Base-by-base conservation (phyloP, 768 basidiomycete species). In the Kwoniella botswanensis region DNA sequence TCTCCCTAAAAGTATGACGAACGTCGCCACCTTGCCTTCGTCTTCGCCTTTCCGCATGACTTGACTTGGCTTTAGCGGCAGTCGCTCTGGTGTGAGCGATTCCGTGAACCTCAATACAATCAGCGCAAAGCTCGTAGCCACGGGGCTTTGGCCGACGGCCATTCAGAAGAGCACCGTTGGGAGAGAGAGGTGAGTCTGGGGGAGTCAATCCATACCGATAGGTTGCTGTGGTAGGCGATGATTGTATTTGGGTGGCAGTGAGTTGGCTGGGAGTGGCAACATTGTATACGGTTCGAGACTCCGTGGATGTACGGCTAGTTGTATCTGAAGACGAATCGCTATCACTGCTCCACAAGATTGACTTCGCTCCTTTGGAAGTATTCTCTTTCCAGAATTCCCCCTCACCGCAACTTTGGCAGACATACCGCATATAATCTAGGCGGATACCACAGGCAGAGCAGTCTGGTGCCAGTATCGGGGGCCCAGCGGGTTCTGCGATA, bases 381-480 rank as follows among this genome's bases (percentile, higher is more conserved):
- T 75, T 68, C 18, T 76, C 77, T 65, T 71, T 65, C 80, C 82
- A 80, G 71, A 79, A 75, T 13, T 79, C 75, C 11, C 76, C 77
- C 64, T 92, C 91, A 10, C 93, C 93, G 76, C 94, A 96, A 24
- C 90, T 91, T 4, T 90, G 87, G 78, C 95, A 98, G 15, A 95
- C 90, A 82, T 98, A 97, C 57, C 93, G 90, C 81, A 96, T 89
- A n/a, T 88, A 87, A 63, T 93, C 91, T 21, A 98, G 85, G 6
- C 89, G 77, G 0, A 86, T 82, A 15, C 91, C 91, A 75, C 95
- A 98, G 57, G 88, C 88, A 0, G 93, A 94, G 82, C 95, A 98
- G 60, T 89, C 88, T 1, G 93, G 82, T 13, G 82, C 81, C 1
- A 83, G 55, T 12, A 76, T 66, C 50, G 87, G 88, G 15, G 90